phyloP scores from a whole-genome alignment of 306 rosid species.

The Cucurbita maxima region DNA sequence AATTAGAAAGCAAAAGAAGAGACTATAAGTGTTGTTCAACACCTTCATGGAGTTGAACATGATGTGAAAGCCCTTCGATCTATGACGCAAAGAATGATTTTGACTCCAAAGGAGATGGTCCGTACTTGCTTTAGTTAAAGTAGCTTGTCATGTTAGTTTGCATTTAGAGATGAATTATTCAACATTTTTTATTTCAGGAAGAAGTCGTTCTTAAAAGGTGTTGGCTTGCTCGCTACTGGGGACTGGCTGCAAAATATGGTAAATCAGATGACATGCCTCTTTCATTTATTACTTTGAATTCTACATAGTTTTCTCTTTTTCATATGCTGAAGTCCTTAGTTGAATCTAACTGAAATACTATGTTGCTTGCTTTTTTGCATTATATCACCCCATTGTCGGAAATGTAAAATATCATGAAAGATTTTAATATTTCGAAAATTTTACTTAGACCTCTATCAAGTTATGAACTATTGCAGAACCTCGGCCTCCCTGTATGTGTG shows the following conservation, averaged over 20 bases:
- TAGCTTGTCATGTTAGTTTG: constrained; percentile 4
- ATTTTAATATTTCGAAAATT: neutral
- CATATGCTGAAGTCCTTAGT: neutral
- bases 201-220: constrained; percentile 99
- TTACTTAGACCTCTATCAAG: neutral
- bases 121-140: constrained; percentile 9
- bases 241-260: constrained; percentile 85
- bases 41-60: constrained; percentile 60
- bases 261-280: constrained; percentile 3
- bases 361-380: neutral
- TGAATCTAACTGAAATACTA: neutral
- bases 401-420: neutral
- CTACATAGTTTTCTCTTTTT: neutral
- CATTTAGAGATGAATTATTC: constrained; percentile 11
- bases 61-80: constrained; percentile 77
- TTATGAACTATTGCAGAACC: neutral
- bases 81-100: constrained; percentile 93
- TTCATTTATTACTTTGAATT: constrained; percentile 3
- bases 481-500: neutral
- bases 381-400: neutral
- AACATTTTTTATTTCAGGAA: constrained; percentile 42
- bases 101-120: constrained; percentile 96
- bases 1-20: constrained; percentile 65
- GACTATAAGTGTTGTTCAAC: constrained; percentile 32
- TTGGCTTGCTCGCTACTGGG: constrained; percentile 99